Evolutionary conservation across 768 basidiomycete genomes (phyloP).

Genomic region (Dendrothele bispora): DNA sequence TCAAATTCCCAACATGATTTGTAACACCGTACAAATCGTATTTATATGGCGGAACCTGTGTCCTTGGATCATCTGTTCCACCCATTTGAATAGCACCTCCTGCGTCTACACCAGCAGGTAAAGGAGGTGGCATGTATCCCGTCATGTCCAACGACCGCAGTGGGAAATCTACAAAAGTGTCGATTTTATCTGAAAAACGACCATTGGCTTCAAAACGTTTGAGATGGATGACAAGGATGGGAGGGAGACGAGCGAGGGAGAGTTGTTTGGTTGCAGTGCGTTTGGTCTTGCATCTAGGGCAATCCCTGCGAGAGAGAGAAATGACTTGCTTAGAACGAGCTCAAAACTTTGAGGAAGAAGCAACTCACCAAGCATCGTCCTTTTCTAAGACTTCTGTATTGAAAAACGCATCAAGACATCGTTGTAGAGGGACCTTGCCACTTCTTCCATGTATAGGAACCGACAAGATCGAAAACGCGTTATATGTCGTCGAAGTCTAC

Average conservation of each 20-base stretch:
- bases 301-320: slow-evolving; percentile 64
- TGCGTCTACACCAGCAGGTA: slow-evolving; percentile 62
- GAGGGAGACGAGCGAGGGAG: slow-evolving; percentile 89
- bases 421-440: slow-evolving; percentile 66
- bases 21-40: slow-evolving; percentile 96
- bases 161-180: slow-evolving; percentile 93
- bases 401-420: slow-evolving; percentile 89
- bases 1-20: slow-evolving; percentile 93
- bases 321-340: neutral
- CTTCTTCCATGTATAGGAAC: slow-evolving; percentile 79
- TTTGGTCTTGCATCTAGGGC: slow-evolving; percentile 88
- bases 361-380: slow-evolving; percentile 86
- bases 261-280: slow-evolving; percentile 85
- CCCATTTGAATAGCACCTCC: slow-evolving; percentile 28
- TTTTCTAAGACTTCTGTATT: slow-evolving; percentile 88
- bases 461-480: slow-evolving; percentile 93
- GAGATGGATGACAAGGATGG: slow-evolving; percentile 87
- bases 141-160: slow-evolving; percentile 59
- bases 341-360: neutral
- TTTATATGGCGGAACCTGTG: slow-evolving; percentile 83
- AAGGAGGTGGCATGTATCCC: slow-evolving; percentile 82
- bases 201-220: slow-evolving; percentile 93
- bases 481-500: slow-evolving; percentile 96
- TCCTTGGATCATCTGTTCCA: slow-evolving; percentile 69
- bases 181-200: slow-evolving; percentile 93